These are phyloP conservation scores for Sporisorium scitamineum DNA, from an alignment of 1,284 basidiomycete genomes.

Conservation along the genomic window DNA sequence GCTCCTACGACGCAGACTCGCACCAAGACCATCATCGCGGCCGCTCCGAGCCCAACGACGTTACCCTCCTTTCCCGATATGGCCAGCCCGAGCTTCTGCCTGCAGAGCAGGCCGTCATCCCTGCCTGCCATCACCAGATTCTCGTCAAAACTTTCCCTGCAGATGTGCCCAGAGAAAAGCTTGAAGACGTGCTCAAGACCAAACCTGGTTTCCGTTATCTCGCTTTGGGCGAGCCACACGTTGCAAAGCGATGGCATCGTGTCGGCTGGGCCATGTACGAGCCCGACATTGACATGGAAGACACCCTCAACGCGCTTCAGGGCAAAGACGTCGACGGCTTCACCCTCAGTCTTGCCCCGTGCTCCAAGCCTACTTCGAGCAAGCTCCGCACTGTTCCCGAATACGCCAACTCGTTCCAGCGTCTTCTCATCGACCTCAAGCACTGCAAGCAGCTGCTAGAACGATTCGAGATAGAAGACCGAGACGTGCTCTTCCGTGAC, in stretches of 20 bases:
- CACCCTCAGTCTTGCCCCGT: conserved; percentile 55
- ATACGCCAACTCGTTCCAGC: conserved; percentile 52
- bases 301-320: conserved; percentile 51
- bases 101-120: conserved; percentile 52
- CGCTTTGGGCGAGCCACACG: conserved; percentile 63
- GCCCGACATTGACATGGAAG: conserved; percentile 50
- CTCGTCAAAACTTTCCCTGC: conserved; percentile 58
- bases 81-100: conserved; percentile 38
- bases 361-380: conserved; percentile 55
- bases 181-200: conserved; percentile 55
- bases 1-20: conserved; percentile 15
- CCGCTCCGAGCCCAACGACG: conserved; percentile 33
- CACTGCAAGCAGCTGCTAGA: conserved; percentile 56
- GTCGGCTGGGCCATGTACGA: conserved; percentile 65
- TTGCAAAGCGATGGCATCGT: conserved; percentile 54
- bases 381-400: conserved; percentile 60
- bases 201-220: conserved; percentile 61
- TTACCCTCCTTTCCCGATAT: conserved; percentile 43
- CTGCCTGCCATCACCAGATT: conserved; percentile 55
- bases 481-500: conserved; percentile 41
- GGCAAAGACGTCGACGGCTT: conserved; percentile 51
- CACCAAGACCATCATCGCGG: conserved; percentile 19
- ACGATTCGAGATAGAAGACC: conserved; percentile 56
- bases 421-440: conserved; percentile 53
- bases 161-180: conserved; percentile 42